Base-by-base conservation (phyloP, 176 grass and related monocot genomes). In the Juncus effusus region DNA sequence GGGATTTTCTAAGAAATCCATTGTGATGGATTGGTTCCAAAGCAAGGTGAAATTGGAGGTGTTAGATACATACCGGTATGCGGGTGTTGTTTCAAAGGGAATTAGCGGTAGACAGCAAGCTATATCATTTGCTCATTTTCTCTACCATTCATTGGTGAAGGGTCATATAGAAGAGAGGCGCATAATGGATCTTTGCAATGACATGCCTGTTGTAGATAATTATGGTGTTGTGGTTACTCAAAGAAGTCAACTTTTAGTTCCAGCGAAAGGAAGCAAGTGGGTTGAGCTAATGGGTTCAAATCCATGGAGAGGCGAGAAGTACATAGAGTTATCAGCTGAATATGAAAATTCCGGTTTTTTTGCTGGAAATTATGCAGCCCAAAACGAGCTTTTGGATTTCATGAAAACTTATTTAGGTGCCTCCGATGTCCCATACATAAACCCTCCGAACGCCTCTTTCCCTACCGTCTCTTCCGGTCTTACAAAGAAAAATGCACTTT, bases 181-280 rank as follows among this genome's bases (percentile, higher is more conserved):
- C 36, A 41, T 83, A 19, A 0, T 9, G 10, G 45, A 68, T 0
- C 51, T 88, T 10, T 78, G 76, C 6, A 3, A 0, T 42, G 8
- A 0, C 16, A 79, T 95, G 60, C 85, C 82, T 0, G 49, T 86
- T 19, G 60, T 89, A 63, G 85, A 88, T 61, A 85, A 53, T 57
- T 83, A 80, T 11, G 73, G 85, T 0, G 2, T 2, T 35, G 69
- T 76, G 2, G 41, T 83, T 10, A 74, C 7, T 10, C 0, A 10
- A 38, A 81, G 61, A 19, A 57, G 54, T 6, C 16, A 60, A 2
- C 68, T 95, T 63, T 51, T 95, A 3, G 79, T 95, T 77, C 90
- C 90, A 16, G 85, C 85, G 5, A 80, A 69, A 40, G 85, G 79
- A 7, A 83, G 90, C 65, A 85, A 89, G 55, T 95, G 90, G 90